These are phyloP conservation scores for Candida maesae DNA, from an alignment of 805 yeast genomes.

Conservation along the genomic window DNA sequence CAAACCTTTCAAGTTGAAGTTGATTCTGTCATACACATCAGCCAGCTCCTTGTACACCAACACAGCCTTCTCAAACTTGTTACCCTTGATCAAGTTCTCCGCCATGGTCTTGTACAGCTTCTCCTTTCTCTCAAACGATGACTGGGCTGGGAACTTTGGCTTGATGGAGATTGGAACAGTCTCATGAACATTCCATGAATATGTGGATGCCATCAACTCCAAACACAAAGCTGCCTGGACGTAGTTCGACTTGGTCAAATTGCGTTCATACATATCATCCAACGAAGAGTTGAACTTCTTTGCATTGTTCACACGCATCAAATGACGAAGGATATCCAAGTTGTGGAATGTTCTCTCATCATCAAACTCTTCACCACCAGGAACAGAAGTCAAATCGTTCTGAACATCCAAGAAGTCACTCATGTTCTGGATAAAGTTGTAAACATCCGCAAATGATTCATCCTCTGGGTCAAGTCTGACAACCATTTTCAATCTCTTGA, in stretches of 20 bases:
- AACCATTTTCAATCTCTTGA: constrained; percentile 44
- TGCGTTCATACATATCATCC: constrained; percentile 65
- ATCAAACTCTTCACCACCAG: constrained; percentile 78
- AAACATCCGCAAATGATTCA: constrained; percentile 50
- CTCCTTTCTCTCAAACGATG: constrained; percentile 79
- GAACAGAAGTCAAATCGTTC: constrained; percentile 67
- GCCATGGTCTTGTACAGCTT: constrained; percentile 67
- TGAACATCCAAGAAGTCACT: constrained; percentile 61
- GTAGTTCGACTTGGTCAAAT: constrained; percentile 53
- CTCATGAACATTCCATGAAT: constrained; percentile 64
- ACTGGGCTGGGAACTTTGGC: constrained; percentile 77
- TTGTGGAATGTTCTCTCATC: constrained; percentile 82
- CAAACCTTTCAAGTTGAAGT: constrained; percentile 73
- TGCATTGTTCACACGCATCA: constrained; percentile 74
- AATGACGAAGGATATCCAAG: constrained; percentile 68
- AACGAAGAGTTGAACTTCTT: constrained; percentile 78
- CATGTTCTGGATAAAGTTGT: constrained; percentile 49
- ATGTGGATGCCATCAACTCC: constrained; percentile 73
- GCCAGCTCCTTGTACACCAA: constrained; percentile 74
- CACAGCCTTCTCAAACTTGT: constrained; percentile 74
- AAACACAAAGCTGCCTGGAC: constrained; percentile 83
- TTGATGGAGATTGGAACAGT: constrained; percentile 51
- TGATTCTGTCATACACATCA: constrained; percentile 65
- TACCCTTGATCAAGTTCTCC: constrained; percentile 61
- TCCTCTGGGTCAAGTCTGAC: constrained; percentile 60